Conservation (phyloP, 768 basidiomycete species). For the Nevesoporus exiguus region DNA sequence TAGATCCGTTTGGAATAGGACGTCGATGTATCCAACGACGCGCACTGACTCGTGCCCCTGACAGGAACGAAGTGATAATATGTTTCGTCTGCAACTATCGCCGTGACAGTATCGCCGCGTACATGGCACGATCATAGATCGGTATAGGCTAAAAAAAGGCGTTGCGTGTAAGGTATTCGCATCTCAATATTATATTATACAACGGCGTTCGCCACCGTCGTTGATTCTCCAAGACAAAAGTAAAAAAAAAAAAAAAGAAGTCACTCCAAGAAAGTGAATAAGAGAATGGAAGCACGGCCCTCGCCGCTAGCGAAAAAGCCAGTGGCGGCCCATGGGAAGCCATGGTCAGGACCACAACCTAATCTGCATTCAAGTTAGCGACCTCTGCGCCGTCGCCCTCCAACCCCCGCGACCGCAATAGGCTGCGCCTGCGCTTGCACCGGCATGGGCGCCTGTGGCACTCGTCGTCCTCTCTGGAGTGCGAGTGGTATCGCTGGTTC, state of each 20-base stretch:
- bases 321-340: no score
- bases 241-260: background rate
- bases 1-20: slow-evolving; percentile 2
- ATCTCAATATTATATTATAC: background rate
- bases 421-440: background rate
- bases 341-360: no score
- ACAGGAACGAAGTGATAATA: no score
- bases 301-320: no score
- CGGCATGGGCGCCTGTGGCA: background rate
- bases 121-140: background rate
- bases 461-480: background rate
- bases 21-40: background rate
- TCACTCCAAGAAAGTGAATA: background rate
- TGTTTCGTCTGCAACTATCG: background rate
- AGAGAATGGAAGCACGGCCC: no score
- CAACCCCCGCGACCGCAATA: slow-evolving; percentile 1
- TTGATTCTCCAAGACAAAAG: background rate
- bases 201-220: background rate
- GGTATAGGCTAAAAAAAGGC: background rate
- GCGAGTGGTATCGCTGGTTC: background rate
- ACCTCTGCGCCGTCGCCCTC: slow-evolving; percentile 8
- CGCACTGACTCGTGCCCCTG: background rate
- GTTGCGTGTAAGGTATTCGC: background rate
- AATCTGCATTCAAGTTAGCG: no score
- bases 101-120: background rate